Evolutionary conservation across 2,329 filamentous ascomycete species (phyloP).

Genomic region (Phialophora chinensis): DNA sequence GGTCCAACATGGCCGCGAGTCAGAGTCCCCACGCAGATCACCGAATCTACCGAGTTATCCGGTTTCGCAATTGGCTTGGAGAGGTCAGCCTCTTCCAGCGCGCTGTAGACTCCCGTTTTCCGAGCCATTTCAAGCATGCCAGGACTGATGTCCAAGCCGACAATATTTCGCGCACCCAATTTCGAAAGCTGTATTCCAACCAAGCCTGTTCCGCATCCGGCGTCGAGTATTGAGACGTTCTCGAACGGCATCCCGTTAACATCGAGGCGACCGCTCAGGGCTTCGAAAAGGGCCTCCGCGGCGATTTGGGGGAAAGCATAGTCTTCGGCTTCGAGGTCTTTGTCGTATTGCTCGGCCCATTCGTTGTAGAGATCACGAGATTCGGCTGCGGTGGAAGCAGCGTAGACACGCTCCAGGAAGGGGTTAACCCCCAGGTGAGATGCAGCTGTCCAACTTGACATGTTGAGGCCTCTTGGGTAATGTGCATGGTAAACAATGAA

Average conservation of each 20-base stretch:
- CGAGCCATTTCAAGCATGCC: constrained; percentile 61
- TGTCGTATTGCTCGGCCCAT: constrained; percentile 55
- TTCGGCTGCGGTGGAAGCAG: constrained; percentile 45
- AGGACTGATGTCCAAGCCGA: constrained; percentile 60
- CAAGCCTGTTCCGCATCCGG: constrained; percentile 63
- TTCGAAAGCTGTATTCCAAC: constrained; percentile 57
- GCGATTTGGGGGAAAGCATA: constrained; percentile 52
- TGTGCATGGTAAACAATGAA: neutral
- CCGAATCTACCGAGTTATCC: constrained; percentile 56
- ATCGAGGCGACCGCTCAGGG: neutral
- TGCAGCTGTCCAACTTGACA: neutral
- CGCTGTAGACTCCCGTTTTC: constrained; percentile 56
- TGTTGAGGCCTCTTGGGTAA: neutral
- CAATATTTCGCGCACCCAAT: constrained; percentile 53
- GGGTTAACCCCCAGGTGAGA: constrained; percentile 35
- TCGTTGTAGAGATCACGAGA: constrained; percentile 53
- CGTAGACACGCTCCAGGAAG: constrained; percentile 49
- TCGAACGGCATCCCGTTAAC: constrained; percentile 26
- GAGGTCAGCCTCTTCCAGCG: constrained; percentile 55
- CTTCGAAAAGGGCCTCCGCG: constrained; percentile 43
- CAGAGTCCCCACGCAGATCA: constrained; percentile 62
- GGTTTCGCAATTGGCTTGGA: constrained; percentile 50
- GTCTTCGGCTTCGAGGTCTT: constrained; percentile 48
- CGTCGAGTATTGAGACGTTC: constrained; percentile 54
- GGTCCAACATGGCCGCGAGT: constrained; percentile 63